A percentile compares a stretch with the other conserved stretches of the same genome.
Evolutionary conservation across 495 filamentous ascomycete species (phyloP).

Genomic region (Aspergillus kassunensis): DNA sequence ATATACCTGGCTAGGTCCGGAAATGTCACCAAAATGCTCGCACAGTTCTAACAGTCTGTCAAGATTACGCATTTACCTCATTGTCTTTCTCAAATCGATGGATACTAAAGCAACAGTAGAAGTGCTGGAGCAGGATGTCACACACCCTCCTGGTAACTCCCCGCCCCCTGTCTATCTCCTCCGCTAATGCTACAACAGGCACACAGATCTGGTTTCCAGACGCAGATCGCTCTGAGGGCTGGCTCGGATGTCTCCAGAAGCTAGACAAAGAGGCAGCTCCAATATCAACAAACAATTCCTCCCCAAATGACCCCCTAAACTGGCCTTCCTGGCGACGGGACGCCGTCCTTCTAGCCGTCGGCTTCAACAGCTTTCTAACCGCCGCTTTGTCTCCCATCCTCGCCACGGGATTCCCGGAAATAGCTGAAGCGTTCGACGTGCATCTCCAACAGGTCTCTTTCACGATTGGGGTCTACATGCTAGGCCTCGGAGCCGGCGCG

Average conservation of each 20-base stretch:
- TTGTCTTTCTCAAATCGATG: not conserved
- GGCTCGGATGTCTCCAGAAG: not conserved
- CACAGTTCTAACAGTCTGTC: too few species aligned
- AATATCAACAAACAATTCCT: not conserved
- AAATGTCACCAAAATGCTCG: too few species aligned
- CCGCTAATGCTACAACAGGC: not conserved
- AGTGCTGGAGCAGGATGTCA: not conserved
- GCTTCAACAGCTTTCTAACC: constrained; percentile 6
- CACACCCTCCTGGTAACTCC: not conserved
- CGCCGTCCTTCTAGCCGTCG: not conserved
- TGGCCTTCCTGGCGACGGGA: constrained; percentile 3
- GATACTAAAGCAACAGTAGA: not conserved
- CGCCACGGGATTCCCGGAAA: not conserved
- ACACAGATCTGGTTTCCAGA: not conserved
- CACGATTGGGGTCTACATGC: constrained; percentile 11
- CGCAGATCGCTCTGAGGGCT: not conserved
- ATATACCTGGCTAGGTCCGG: too few species aligned
- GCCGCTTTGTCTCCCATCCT: constrained; percentile 5
- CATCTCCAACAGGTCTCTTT: not conserved
- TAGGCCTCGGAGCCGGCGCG: constrained; percentile 1
- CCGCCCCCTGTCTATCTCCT: too few species aligned
- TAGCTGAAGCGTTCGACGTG: not conserved
- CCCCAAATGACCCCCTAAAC: constrained; percentile 2
- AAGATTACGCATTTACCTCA: too few species aligned
- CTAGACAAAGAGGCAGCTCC: not conserved